A percentile compares a stretch with the other conserved stretches of the same genome.
phyloP scores from a whole-genome alignment of 208 protist species.

The Zelonia costaricensis region DNA sequence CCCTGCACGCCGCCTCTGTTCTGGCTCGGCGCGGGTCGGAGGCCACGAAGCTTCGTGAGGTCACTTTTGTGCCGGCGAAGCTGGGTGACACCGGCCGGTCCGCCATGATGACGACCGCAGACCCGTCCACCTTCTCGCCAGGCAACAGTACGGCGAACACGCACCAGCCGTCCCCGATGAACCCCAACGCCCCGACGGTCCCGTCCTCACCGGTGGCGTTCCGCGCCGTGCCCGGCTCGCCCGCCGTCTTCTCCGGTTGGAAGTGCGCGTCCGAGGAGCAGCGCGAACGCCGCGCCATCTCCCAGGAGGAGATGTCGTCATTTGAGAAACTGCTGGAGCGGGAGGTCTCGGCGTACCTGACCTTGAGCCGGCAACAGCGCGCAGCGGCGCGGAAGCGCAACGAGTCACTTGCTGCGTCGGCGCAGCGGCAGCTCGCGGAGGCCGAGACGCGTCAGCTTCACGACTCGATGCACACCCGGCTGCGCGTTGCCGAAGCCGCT shows the following conservation, averaged over 20 bases:
- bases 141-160: not conserved
- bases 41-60: not conserved
- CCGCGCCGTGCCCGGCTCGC: not conserved
- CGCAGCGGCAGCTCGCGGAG: conserved; percentile 5
- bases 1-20: not conserved
- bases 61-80: not conserved
- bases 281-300: conserved; percentile 16
- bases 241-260: no score
- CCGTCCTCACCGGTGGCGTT: conserved; percentile 5
- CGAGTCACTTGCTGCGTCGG: conserved; percentile 3
- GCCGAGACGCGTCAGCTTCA: conserved; percentile 13
- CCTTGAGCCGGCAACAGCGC: conserved; percentile 2
- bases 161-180: not conserved
- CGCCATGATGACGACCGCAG: not conserved
- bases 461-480: conserved; percentile 9
- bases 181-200: not conserved
- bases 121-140: not conserved
- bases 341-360: conserved; percentile 30
- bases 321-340: conserved; percentile 16
- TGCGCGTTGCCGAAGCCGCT: conserved; percentile 7
- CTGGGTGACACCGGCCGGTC: not conserved
- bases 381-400: conserved; percentile 5
- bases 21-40: not conserved
- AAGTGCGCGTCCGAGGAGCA: conserved; percentile 24
- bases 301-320: conserved; percentile 6